Base-by-base conservation (phyloP, 2,329 filamentous ascomycete species). In the Clonostachys solani region DNA sequence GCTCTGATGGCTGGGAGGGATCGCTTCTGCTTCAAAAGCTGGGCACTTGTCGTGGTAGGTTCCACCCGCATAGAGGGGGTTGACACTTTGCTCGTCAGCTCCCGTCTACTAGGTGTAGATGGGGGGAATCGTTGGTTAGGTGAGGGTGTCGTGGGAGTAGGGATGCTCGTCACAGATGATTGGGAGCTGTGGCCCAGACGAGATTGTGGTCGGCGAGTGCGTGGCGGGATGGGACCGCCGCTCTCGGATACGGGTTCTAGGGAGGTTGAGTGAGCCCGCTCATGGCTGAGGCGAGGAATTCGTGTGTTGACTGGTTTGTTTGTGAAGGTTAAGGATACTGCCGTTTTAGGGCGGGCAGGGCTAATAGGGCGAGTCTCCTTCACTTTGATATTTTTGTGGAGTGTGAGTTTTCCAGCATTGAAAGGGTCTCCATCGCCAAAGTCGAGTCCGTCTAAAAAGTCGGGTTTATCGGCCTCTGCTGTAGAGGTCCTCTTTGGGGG, bases 171-270 rank as follows among this genome's bases (percentile, higher is more conserved):
- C 15, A 85, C 67, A 16, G 87, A 90, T 12, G 84, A 84, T 56
- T 89, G 84, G 15, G 83, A 69, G 12, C 83, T 81, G 62, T 92
- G 86, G 12, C 81, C 81, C 29, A 89, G 62, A 47, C 86, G 78
- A 4, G 86, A 89, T 52, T 82, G 80, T 40, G 86, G 81, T 53
- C 83, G 75, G 48, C 82, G 78, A 53, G 74, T 75, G 15, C 72
- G 70, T 50, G 77, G 80, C 40, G 74, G 71, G 43, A 87, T 79
- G 17, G 88, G 82, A 5, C 84, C 89, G 44, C 91, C 91, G 54
- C 84, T 91, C 68, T 97, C 92, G 37, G 90, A 95, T 6, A 97
- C 91, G 18, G 92, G 91, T 61, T 95, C 92, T n/a, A 97, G 77
- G 16, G 86, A 85, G 12, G 66, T 69, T 9, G 87, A 87, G 55